Conservation (phyloP, 164 flowering plant genomes). For the Dillenia suffruticosa region DNA sequence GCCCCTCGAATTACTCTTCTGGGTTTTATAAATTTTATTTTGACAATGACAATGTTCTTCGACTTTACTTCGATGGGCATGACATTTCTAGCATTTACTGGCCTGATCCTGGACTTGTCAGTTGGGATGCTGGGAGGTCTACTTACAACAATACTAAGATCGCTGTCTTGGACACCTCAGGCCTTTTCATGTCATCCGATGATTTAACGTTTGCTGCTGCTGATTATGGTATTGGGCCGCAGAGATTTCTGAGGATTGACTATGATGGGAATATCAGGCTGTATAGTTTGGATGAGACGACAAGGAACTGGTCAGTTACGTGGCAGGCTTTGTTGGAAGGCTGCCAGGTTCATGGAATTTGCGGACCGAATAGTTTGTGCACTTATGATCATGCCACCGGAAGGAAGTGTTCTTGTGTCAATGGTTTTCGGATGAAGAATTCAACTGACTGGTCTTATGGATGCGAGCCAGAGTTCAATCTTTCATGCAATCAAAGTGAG, state of each 20-base stretch:
- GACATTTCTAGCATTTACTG: constrained; percentile 25
- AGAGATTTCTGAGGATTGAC: constrained; percentile 23
- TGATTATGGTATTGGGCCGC: constrained; percentile 10
- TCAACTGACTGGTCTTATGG: constrained; percentile 25
- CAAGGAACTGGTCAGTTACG: constrained; percentile 12
- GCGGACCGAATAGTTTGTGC: constrained; percentile 28
- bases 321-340: constrained; percentile 16
- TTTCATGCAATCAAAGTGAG: constrained; percentile 1
- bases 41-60: constrained; percentile 32
- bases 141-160: constrained; percentile 15
- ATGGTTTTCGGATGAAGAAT: constrained; percentile 14
- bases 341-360: constrained; percentile 20
- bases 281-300: constrained; percentile 12
- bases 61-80: constrained; percentile 16
- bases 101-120: constrained; percentile 13
- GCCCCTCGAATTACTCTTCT: constrained; percentile 21
- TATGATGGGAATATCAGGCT: constrained; percentile 25
- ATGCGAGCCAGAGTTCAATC: constrained; percentile 24
- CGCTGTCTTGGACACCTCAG: constrained; percentile 18
- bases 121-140: constrained; percentile 8
- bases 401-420: constrained; percentile 19
- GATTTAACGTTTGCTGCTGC: not conserved
- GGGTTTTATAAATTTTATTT: constrained; percentile 36
- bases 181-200: constrained; percentile 21
- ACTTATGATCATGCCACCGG: constrained; percentile 1